Conservation (phyloP, 257 asterid genomes). For the Gentiana dahurica region DNA sequence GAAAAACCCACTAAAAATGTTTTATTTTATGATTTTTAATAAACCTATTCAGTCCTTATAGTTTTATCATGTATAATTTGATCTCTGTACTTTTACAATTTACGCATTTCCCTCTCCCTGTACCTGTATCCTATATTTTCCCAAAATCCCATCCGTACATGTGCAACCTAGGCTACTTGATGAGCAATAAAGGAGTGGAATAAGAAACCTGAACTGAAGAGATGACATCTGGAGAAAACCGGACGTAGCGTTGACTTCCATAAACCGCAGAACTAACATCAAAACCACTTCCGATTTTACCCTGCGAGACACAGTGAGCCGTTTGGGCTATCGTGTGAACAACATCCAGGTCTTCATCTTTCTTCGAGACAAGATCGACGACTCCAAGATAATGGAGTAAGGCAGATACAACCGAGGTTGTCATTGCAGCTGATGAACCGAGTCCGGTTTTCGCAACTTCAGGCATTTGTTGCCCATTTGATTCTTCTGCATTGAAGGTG, state of each 20-base stretch:
- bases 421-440: slow-evolving; percentile 99
- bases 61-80: neutral
- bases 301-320: slow-evolving; percentile 98
- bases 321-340: slow-evolving; percentile 93
- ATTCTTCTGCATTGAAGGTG: slow-evolving; percentile 72
- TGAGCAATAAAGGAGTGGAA: slow-evolving; percentile 7
- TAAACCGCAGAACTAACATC: slow-evolving; percentile 98
- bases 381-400: slow-evolving; percentile 84
- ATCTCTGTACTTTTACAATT: neutral
- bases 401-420: slow-evolving; percentile 93
- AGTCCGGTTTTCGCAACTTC: slow-evolving; percentile 99
- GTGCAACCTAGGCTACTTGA: too few relatives aligned
- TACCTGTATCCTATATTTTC: too few relatives aligned
- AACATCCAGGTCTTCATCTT: slow-evolving; percentile 41
- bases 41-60: too few relatives aligned
- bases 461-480: slow-evolving; percentile 55
- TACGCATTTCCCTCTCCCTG: too few relatives aligned
- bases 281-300: slow-evolving; percentile 99
- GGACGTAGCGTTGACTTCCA: slow-evolving; percentile 89
- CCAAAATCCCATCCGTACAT: too few relatives aligned
- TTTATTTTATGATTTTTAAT: too few relatives aligned
- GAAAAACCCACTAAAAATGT: too few relatives aligned
- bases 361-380: slow-evolving; percentile 47
- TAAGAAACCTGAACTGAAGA: slow-evolving; percentile 78
- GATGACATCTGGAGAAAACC: slow-evolving; percentile 86